Percentiles rank a stretch among this genome's conserved stretches.
Conservation (phyloP, 805 yeast species). For the Spathaspora hagerdaliae region DNA sequence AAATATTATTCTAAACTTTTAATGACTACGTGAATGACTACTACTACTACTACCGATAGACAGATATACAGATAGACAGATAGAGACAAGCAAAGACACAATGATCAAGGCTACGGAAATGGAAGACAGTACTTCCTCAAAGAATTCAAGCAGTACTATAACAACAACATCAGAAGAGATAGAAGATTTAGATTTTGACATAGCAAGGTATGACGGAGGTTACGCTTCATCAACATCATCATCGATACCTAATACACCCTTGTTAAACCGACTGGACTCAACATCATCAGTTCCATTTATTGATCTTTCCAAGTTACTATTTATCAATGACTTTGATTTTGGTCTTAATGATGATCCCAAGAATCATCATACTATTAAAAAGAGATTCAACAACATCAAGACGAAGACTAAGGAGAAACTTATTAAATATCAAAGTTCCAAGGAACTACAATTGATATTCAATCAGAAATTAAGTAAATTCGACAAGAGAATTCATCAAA, state of each 20-base stretch:
- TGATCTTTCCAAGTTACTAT: slow-evolving; percentile 34
- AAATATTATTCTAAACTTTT: too few relatives aligned
- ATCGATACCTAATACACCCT: neutral
- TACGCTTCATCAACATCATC: neutral
- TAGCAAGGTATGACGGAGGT: neutral
- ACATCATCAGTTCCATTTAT: slow-evolving; percentile 25
- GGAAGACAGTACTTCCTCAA: too few relatives aligned
- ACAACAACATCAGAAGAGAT: too few relatives aligned
- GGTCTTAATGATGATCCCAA: slow-evolving; percentile 34
- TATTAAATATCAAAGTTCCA: slow-evolving; percentile 18
- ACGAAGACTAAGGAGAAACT: slow-evolving; percentile 28
- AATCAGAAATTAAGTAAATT: slow-evolving; percentile 28
- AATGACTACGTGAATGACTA: too few relatives aligned
- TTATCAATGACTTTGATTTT: slow-evolving; percentile 41
- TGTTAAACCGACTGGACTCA: slow-evolving; percentile 20
- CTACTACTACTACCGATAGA: too few relatives aligned
- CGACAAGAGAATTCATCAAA: slow-evolving; percentile 32
- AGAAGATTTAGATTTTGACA: too few relatives aligned
- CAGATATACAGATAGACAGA: too few relatives aligned
- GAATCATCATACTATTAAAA: slow-evolving; percentile 28
- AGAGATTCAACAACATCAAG: slow-evolving; percentile 30
- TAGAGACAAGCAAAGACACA: too few relatives aligned
- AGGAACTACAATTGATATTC: slow-evolving; percentile 32
- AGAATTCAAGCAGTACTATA: too few relatives aligned
- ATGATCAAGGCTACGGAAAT: too few relatives aligned